A percentile compares a stretch with the other conserved stretches of the same genome.
These are phyloP conservation scores for Colletotrichum tofieldiae DNA, from an alignment of 2,329 filamentous ascomycete species.

Conservation along the genomic window DNA sequence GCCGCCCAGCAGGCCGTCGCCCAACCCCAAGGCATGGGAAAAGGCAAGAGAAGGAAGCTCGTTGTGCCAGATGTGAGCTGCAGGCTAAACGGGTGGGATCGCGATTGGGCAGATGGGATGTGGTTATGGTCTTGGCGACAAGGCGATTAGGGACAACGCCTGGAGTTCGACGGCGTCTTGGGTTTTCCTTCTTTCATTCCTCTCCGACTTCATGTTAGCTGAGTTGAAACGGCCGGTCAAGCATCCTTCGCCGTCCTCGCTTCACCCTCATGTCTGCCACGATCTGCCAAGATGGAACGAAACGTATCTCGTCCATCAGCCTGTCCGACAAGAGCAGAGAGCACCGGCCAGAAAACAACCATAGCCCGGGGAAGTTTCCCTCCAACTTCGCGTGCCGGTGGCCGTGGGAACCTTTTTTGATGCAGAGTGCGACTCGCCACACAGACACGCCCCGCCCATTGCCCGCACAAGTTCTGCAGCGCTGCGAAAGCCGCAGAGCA, in stretches of 20 bases:
- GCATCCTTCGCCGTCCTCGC: background rate
- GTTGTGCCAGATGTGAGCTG: slow-evolving; percentile 19
- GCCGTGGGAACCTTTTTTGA: background rate
- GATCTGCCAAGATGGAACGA: slow-evolving; percentile 10
- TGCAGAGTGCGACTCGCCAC: slow-evolving; percentile 11
- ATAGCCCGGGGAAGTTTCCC: background rate
- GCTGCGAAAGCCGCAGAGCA: too few species aligned
- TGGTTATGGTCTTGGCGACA: background rate
- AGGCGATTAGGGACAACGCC: background rate
- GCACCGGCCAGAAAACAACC: background rate
- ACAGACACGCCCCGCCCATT: slow-evolving; percentile 11
- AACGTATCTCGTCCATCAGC: background rate
- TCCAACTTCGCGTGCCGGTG: slow-evolving; percentile 4
- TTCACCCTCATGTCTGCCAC: background rate
- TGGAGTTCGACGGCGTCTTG: background rate
- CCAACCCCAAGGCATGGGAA: background rate
- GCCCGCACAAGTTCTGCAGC: background rate
- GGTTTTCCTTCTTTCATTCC: background rate
- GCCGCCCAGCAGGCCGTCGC: background rate
- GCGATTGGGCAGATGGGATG: slow-evolving; percentile 21
- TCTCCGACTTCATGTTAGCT: background rate
- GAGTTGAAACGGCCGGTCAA: background rate
- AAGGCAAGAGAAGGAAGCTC: background rate
- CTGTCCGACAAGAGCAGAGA: background rate
- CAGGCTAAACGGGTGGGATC: slow-evolving; percentile 23